phyloP scores from a whole-genome alignment of 352 stramenopile species.

The Phytopythium kandeliae region DNA sequence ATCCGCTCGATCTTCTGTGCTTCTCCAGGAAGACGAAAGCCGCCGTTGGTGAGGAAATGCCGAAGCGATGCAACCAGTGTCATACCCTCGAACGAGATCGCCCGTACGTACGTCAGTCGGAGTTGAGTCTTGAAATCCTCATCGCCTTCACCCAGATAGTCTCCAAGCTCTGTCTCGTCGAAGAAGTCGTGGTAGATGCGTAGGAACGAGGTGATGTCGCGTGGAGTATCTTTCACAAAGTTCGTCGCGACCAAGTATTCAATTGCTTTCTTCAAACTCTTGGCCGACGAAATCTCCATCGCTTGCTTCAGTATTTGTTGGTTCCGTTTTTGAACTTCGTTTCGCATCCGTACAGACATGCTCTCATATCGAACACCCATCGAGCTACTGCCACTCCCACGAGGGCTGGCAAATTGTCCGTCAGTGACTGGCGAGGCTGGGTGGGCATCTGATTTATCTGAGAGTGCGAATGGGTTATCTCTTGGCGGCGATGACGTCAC shows the following conservation, averaged over 20 bases:
- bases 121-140: conserved; percentile 91
- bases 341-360: conserved; percentile 72
- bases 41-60: conserved; percentile 96
- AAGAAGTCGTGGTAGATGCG: conserved; percentile 92
- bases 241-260: conserved; percentile 85
- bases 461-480: not conserved
- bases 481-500: not conserved
- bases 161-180: conserved; percentile 89
- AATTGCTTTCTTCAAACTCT: conserved; percentile 85
- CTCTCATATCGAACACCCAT: conserved; percentile 31
- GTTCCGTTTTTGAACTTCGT: conserved; percentile 79
- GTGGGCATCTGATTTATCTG: not conserved
- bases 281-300: conserved; percentile 73
- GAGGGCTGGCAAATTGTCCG: not conserved
- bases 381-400: not conserved
- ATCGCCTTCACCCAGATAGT: conserved; percentile 93
- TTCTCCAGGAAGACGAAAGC: conserved; percentile 96
- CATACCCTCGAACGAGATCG: conserved; percentile 97
- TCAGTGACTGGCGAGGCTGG: not conserved
- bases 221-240: conserved; percentile 76
- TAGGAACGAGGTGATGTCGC: conserved; percentile 93
- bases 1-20: conserved; percentile 98
- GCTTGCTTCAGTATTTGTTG: conserved; percentile 75
- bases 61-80: conserved; percentile 95
- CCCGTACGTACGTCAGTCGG: conserved; percentile 93